Conservation (phyloP, 371 early-diverging fungal genomes). For the Batrachochytrium dendrobatidis region DNA sequence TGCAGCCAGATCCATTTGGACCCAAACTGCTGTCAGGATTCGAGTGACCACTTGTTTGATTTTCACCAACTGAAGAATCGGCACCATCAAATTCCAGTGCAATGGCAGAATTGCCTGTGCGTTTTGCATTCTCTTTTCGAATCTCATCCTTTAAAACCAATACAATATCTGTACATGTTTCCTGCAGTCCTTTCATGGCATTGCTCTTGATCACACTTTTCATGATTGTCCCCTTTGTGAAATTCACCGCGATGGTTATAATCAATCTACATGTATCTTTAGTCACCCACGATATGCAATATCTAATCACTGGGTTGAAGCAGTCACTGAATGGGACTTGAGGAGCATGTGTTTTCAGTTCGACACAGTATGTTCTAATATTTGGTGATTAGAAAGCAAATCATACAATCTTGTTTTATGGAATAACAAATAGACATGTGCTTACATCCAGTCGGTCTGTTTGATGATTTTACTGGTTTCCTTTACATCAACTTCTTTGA, state of each 20-base stretch:
- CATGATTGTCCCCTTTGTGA: slow-evolving; percentile 31
- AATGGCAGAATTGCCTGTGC: background rate
- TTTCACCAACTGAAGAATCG: background rate
- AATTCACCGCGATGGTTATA: slow-evolving; percentile 27
- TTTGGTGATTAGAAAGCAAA: background rate
- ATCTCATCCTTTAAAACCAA: slow-evolving; percentile 12
- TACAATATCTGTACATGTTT: slow-evolving; percentile 12
- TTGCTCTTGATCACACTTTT: slow-evolving; percentile 31
- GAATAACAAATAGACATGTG: background rate
- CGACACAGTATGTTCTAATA: slow-evolving; percentile 28
- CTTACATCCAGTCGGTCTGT: slow-evolving; percentile 20
- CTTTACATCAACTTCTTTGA: slow-evolving; percentile 25
- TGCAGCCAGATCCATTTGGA: too few relatives aligned
- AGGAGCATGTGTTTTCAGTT: slow-evolving; percentile 51
- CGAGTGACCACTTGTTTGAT: background rate
- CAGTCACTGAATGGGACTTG: slow-evolving; percentile 77
- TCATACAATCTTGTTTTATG: background rate
- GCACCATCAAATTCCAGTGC: background rate
- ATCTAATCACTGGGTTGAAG: slow-evolving; percentile 66
- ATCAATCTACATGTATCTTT: slow-evolving; percentile 21
- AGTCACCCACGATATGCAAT: slow-evolving; percentile 70
- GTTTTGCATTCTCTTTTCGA: background rate
- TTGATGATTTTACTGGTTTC: slow-evolving; percentile 17
- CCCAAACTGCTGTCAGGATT: too few relatives aligned
- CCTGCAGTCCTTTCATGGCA: slow-evolving; percentile 21